Evolutionary conservation across 805 yeast species (phyloP).

Genomic region (Saturnispora kantuleensis): DNA sequence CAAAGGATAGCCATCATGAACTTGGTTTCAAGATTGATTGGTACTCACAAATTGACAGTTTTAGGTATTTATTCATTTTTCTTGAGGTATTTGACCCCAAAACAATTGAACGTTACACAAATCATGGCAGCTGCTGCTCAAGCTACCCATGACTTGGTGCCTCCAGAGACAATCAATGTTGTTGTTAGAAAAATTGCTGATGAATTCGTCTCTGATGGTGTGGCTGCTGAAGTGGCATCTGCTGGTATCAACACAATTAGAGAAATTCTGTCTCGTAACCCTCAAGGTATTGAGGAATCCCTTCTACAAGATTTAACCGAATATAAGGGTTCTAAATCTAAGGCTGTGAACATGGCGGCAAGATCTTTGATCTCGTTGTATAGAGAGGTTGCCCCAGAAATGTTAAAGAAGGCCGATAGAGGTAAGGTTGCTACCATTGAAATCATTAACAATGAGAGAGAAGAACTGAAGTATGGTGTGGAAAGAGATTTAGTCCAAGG

Average conservation of each 20-base stretch:
- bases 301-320: conserved; percentile 82
- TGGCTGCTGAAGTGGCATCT: conserved; percentile 93
- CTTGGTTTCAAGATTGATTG: conserved; percentile 77
- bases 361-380: conserved; percentile 75
- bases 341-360: conserved; percentile 92
- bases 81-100: conserved; percentile 85
- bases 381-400: conserved; percentile 93
- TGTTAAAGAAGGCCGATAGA: conserved; percentile 83
- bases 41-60: conserved; percentile 88
- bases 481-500: conserved; percentile 55
- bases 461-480: conserved; percentile 59
- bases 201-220: conserved; percentile 97
- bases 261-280: conserved; percentile 88
- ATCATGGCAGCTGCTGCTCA: conserved; percentile 96
- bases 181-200: conserved; percentile 90
- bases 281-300: conserved; percentile 84
- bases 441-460: conserved; percentile 46
- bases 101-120: conserved; percentile 89
- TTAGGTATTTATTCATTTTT: conserved; percentile 84
- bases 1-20: conserved; percentile 86
- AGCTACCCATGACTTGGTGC: conserved; percentile 92
- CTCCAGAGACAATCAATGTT: conserved; percentile 80
- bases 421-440: conserved; percentile 89
- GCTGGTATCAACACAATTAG: conserved; percentile 95
- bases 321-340: conserved; percentile 87